These are phyloP conservation scores for Juglanconis sp. DNA, from an alignment of 2,329 filamentous ascomycete species.

Conservation along the genomic window DNA sequence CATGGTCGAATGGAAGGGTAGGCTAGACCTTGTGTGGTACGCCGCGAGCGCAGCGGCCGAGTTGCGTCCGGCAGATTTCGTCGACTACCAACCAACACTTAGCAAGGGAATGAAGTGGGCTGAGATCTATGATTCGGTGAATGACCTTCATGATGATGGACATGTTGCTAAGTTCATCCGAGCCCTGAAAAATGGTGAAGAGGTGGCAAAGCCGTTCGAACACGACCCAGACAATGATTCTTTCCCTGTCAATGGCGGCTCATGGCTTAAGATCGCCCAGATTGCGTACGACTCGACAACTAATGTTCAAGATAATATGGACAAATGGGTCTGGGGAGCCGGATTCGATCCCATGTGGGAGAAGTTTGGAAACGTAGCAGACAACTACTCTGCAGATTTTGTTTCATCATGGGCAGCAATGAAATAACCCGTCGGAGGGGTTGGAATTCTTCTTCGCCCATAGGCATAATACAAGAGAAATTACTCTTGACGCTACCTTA, in stretches of 20 bases:
- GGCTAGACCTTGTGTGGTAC: conserved; percentile 62
- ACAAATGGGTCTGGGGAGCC: background rate
- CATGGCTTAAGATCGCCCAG: conserved; percentile 35
- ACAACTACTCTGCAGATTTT: too few species aligned
- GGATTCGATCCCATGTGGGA: background rate
- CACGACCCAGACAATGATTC: conserved; percentile 11
- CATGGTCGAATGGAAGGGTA: conserved; percentile 64
- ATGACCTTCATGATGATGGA: conserved; percentile 29
- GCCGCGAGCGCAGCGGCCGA: conserved; percentile 51
- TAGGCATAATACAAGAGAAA: too few species aligned
- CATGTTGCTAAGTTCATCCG: conserved; percentile 34
- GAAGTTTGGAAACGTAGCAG: too few species aligned
- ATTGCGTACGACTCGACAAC: conserved; percentile 1
- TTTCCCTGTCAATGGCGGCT: conserved; percentile 56
- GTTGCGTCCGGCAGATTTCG: conserved; percentile 20
- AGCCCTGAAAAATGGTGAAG: conserved; percentile 30
- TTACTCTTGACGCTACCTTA: too few species aligned
- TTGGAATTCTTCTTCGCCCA: too few species aligned
- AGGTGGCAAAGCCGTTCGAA: conserved; percentile 20
- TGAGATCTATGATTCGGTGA: conserved; percentile 24
- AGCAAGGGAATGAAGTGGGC: conserved; percentile 26
- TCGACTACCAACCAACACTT: conserved; percentile 16
- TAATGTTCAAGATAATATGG: background rate
- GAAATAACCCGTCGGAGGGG: too few species aligned
- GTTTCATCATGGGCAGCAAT: too few species aligned